Percentiles rank a stretch among this genome's conserved stretches.
phyloP scores from a whole-genome alignment of 352 stramenopile species.

The Chrysophaeum taylorii region DNA sequence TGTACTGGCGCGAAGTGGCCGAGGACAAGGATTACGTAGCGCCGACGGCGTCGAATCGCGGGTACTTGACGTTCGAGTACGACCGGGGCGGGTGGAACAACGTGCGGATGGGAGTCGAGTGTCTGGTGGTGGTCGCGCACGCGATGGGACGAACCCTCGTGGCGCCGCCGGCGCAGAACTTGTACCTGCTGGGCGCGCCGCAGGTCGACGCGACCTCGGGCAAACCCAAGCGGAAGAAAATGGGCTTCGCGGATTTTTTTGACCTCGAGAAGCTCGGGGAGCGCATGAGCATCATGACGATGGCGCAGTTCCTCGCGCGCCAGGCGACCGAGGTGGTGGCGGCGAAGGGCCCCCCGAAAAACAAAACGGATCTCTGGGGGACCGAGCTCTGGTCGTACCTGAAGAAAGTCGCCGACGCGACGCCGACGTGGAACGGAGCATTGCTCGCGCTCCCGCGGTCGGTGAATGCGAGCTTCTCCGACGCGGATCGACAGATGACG shows the following conservation, averaged over 20 bases:
- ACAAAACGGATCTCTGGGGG: slow-evolving; percentile 16
- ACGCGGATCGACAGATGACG: slow-evolving; percentile 7
- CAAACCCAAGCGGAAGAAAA: slow-evolving; percentile 29
- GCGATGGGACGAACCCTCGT: slow-evolving; percentile 42
- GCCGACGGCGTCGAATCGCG: slow-evolving; percentile 4
- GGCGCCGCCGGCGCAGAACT: slow-evolving; percentile 29
- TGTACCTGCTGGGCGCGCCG: slow-evolving; percentile 2
- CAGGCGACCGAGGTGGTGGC: not conserved
- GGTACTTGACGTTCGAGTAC: slow-evolving; percentile 48
- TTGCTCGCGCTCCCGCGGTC: slow-evolving; percentile 13
- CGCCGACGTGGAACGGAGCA: not conserved
- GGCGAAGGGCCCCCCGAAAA: slow-evolving; percentile 18
- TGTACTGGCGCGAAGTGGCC: slow-evolving; percentile 5
- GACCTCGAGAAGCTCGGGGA: slow-evolving; percentile 38
- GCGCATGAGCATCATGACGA: slow-evolving; percentile 43
- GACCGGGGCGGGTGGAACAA: slow-evolving; percentile 50
- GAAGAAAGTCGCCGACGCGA: slow-evolving; percentile 5
- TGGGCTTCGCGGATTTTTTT: slow-evolving; percentile 57
- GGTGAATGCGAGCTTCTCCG: too few species aligned
- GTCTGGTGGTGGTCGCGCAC: slow-evolving; percentile 36
- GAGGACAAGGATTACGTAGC: not conserved
- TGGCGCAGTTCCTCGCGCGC: slow-evolving; percentile 34
- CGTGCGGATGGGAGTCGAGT: slow-evolving; percentile 47
- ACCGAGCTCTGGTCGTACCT: slow-evolving; percentile 13
- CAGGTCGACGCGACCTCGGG: not conserved